Percentiles rank a stretch among this genome's conserved stretches.
Conservation (phyloP, 805 yeast species). For the Pichia deserticola region DNA sequence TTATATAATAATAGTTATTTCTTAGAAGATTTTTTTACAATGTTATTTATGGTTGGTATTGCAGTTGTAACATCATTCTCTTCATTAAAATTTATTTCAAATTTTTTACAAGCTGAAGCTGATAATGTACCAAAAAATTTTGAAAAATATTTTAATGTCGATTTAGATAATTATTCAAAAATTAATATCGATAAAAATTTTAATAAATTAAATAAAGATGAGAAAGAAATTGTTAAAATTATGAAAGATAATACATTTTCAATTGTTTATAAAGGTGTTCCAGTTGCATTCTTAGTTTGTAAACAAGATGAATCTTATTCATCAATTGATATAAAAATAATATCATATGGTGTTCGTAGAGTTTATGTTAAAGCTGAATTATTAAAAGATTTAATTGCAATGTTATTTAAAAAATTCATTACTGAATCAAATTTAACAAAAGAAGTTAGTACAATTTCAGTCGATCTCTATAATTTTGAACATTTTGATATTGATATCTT, state of each 20-base stretch:
- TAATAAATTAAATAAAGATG: conserved; percentile 14
- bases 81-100: conserved; percentile 35
- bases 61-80: conserved; percentile 34
- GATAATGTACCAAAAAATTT: conserved; percentile 31
- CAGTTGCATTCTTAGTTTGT: conserved; percentile 54
- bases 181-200: conserved; percentile 8
- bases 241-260: conserved; percentile 43
- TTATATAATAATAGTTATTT: conserved; percentile 19
- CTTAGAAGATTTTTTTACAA: conserved; percentile 23
- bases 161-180: conserved; percentile 37
- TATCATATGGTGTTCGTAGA: conserved; percentile 57
- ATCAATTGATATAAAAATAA: conserved; percentile 33
- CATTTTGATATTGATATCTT: conserved; percentile 30
- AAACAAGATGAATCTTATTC: conserved; percentile 23
- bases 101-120: conserved; percentile 38
- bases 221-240: conserved; percentile 13
- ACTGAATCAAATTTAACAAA: conserved; percentile 18
- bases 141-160: conserved; percentile 40
- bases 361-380: conserved; percentile 62
- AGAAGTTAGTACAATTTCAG: conserved; percentile 20
- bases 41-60: conserved; percentile 34
- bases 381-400: conserved; percentile 45
- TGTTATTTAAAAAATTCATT: conserved; percentile 6
- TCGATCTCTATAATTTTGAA: conserved; percentile 51
- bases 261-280: conserved; percentile 58